These are phyloP conservation scores for Coffea humblotiana DNA, from an alignment of 305 asterid species.

Conservation along the genomic window DNA sequence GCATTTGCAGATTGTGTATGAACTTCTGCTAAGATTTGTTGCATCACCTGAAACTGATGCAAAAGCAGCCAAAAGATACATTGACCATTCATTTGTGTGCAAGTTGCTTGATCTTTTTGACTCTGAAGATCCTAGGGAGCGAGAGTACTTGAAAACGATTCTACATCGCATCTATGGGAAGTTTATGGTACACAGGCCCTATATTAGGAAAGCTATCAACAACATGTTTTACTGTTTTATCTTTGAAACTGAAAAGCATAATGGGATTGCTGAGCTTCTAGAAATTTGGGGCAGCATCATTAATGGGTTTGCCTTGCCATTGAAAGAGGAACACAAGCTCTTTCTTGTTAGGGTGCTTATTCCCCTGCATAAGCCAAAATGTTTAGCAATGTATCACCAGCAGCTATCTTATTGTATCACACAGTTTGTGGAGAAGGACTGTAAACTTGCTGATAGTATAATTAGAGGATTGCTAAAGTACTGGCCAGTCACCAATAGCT, in stretches of 20 bases:
- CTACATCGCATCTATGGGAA: constrained; percentile 81
- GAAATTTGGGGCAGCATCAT: constrained; percentile 80
- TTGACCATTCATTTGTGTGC: constrained; percentile 70
- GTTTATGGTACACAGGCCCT: constrained; percentile 88
- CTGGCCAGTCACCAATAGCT: constrained; percentile 83
- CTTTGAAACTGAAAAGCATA: constrained; percentile 79
- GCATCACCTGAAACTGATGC: constrained; percentile 81
- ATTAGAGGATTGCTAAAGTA: constrained; percentile 71
- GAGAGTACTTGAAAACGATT: constrained; percentile 75
- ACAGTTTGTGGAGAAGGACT: constrained; percentile 80
- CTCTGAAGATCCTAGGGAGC: constrained; percentile 84
- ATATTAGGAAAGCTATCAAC: constrained; percentile 74
- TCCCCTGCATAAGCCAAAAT: constrained; percentile 81
- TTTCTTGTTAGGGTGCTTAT: constrained; percentile 67
- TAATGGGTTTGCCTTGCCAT: constrained; percentile 80
- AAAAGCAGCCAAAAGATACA: constrained; percentile 58
- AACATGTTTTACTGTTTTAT: constrained; percentile 68
- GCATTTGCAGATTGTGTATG: constrained; percentile 80
- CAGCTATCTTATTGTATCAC: constrained; percentile 72
- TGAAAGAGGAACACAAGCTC: constrained; percentile 82
- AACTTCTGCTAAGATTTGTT: constrained; percentile 63
- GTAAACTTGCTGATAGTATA: constrained; percentile 74
- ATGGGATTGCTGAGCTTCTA: constrained; percentile 73
- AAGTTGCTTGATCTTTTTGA: constrained; percentile 78
- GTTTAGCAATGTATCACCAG: constrained; percentile 82